Conservation (phyloP, 495 filamentous ascomycete genomes). For the Saxophila tyrrhenica region DNA sequence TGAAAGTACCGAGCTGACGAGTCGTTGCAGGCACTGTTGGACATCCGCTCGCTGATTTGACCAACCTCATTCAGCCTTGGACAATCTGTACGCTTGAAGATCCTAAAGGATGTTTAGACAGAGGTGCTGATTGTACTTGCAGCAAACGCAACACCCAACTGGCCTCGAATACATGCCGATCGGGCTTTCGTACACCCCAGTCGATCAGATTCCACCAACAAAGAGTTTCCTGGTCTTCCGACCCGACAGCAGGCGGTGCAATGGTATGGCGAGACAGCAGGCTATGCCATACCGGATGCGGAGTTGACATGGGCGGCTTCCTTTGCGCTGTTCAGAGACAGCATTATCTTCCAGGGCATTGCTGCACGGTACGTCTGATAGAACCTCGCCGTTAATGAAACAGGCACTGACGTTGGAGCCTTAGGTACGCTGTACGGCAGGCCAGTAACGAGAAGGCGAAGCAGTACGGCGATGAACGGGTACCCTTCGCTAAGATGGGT, state of each 20-base stretch:
- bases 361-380: slow-evolving; percentile 51
- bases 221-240: slow-evolving; percentile 51
- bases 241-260: slow-evolving; percentile 50
- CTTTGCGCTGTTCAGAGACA: slow-evolving; percentile 34
- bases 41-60: slow-evolving; percentile 79
- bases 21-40: slow-evolving; percentile 64
- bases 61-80: slow-evolving; percentile 65
- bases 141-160: slow-evolving; percentile 17
- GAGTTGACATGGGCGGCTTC: slow-evolving; percentile 49
- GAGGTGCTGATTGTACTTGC: not conserved
- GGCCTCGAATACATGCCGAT: slow-evolving; percentile 22
- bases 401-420: not conserved
- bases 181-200: slow-evolving; percentile 43
- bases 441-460: slow-evolving; percentile 75
- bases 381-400: no score
- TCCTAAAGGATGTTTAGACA: not conserved
- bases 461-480: slow-evolving; percentile 48
- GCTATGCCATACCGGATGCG: slow-evolving; percentile 46
- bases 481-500: slow-evolving; percentile 57
- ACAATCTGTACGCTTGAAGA: slow-evolving; percentile 4
- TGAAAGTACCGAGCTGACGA: not conserved
- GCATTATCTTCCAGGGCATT: slow-evolving; percentile 88
- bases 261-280: slow-evolving; percentile 68
- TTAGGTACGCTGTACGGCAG: slow-evolving; percentile 51
- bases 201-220: slow-evolving; percentile 20